These are phyloP conservation scores for Aspergillus texensis DNA, from an alignment of 2,329 filamentous ascomycete species.

Conservation along the genomic window DNA sequence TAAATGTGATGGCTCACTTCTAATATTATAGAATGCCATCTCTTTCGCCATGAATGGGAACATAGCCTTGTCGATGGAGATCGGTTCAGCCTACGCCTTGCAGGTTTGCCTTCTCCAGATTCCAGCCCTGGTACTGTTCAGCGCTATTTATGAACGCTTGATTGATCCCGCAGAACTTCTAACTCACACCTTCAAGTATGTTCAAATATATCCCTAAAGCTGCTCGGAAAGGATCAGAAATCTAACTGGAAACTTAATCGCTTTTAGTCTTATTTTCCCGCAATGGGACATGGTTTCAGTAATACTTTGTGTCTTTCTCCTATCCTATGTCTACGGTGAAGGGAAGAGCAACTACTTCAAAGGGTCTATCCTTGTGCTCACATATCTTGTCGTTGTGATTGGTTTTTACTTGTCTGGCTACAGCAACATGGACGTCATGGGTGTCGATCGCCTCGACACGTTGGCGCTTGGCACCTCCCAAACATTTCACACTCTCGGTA, in stretches of 20 bases:
- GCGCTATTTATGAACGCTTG: conserved; percentile 68
- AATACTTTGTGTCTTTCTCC: conserved; percentile 90
- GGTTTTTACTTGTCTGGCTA: conserved; percentile 87
- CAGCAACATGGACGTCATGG: conserved; percentile 55
- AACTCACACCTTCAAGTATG: conserved; percentile 58
- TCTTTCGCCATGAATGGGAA: conserved; percentile 99
- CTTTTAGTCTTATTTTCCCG: conserved; percentile 78
- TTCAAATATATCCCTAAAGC: conserved; percentile 5
- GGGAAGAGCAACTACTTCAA: conserved; percentile 99
- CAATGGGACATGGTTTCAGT: conserved; percentile 99
- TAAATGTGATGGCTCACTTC: conserved; percentile 10
- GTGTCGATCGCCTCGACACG: conserved; percentile 51
- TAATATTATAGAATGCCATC: conserved; percentile 76
- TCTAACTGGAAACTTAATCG: conserved; percentile 3
- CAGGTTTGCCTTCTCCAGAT: conserved; percentile 96
- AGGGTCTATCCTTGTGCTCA: conserved; percentile 89
- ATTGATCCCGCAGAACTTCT: conserved; percentile 57
- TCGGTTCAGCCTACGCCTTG: conserved; percentile 93
- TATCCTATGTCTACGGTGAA: conserved; percentile 97
- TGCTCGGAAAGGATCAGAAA: neutral
- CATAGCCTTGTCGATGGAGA: conserved; percentile 98
- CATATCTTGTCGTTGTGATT: conserved; percentile 86
- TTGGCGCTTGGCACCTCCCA: conserved; percentile 44
- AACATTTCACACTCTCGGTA: conserved; percentile 48
- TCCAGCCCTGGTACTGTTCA: conserved; percentile 88